Evolutionary conservation across 176 grass and related monocot genomes (phyloP).

Genomic region (Carex myosuroides): DNA sequence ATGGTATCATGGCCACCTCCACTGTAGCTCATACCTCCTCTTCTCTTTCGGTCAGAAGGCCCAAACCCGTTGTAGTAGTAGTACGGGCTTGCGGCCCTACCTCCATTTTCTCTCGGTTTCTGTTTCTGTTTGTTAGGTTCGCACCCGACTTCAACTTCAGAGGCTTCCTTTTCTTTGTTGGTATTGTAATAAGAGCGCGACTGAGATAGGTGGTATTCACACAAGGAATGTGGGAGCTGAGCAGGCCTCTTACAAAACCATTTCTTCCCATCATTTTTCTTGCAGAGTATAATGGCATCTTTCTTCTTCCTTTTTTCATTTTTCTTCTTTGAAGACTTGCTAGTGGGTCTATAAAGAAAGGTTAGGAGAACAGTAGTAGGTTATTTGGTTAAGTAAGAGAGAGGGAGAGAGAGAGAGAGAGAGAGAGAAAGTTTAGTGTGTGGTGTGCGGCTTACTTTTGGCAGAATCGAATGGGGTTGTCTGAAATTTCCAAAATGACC

Average conservation of each 20-base stretch:
- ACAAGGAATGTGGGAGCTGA: conserved; percentile 5
- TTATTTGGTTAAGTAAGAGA: neutral
- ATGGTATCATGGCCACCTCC: neutral
- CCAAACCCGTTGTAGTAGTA: conserved; percentile 25
- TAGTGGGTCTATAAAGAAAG: conserved; percentile 1
- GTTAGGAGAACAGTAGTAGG: neutral
- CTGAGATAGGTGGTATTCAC: conserved; percentile 18
- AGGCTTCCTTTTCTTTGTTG: neutral
- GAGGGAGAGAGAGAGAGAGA: neutral
- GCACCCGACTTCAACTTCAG: neutral
- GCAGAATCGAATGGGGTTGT: conserved; percentile 11
- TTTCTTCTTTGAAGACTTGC: conserved; percentile 6
- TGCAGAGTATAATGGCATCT: neutral
- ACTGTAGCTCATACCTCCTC: neutral
- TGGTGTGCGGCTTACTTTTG: conserved; percentile 19
- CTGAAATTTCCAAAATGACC: conserved; percentile 17
- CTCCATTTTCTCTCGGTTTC: neutral
- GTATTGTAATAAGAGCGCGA: conserved; percentile 19
- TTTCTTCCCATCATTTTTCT: conserved; percentile 22
- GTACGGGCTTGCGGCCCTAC: neutral
- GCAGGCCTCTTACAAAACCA: conserved; percentile 20
- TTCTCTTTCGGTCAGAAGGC: neutral
- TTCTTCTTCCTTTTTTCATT: conserved; percentile 1
- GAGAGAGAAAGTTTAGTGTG: neutral
- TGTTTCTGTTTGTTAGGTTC: neutral